phyloP scores from a whole-genome alignment of 2,329 filamentous ascomycete genomes.

The Rhinocladiella similis region DNA sequence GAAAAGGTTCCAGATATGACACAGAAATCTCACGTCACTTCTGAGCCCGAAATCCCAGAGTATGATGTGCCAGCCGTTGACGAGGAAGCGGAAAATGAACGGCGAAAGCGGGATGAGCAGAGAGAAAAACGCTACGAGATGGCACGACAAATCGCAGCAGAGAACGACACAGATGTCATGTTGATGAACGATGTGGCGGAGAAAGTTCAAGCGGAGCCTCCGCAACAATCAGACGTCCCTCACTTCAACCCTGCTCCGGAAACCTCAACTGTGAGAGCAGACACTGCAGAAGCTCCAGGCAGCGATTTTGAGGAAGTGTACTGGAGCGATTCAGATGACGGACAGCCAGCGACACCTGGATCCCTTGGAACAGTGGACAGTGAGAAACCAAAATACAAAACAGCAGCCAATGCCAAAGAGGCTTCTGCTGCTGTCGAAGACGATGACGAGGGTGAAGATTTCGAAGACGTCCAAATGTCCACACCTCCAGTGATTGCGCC shows the following conservation, averaged over 20 bases:
- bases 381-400: background rate
- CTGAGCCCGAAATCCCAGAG: background rate
- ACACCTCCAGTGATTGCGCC: background rate
- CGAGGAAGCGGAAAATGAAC: slow-evolving; percentile 16
- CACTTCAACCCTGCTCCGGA: slow-evolving; percentile 18
- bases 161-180: slow-evolving; percentile 24
- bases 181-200: slow-evolving; percentile 48
- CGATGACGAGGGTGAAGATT: slow-evolving; percentile 24
- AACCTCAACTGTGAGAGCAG: background rate
- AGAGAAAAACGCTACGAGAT: slow-evolving; percentile 42
- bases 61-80: slow-evolving; percentile 6
- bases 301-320: slow-evolving; percentile 30
- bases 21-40: slow-evolving; percentile 5
- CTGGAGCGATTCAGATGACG: slow-evolving; percentile 35
- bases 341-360: slow-evolving; percentile 19
- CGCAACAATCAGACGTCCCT: slow-evolving; percentile 29
- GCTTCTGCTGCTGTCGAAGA: slow-evolving; percentile 16
- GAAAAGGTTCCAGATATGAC: slow-evolving; percentile 28
- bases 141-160: slow-evolving; percentile 27
- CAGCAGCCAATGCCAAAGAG: slow-evolving; percentile 13
- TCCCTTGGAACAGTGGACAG: slow-evolving; percentile 20
- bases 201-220: slow-evolving; percentile 43
- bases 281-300: slow-evolving; percentile 1
- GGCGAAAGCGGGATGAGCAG: slow-evolving; percentile 33
- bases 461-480: slow-evolving; percentile 22